Evolutionary conservation across 2,329 filamentous ascomycete species (phyloP).

Genomic region (Magnaporthiopsis incrustans): DNA sequence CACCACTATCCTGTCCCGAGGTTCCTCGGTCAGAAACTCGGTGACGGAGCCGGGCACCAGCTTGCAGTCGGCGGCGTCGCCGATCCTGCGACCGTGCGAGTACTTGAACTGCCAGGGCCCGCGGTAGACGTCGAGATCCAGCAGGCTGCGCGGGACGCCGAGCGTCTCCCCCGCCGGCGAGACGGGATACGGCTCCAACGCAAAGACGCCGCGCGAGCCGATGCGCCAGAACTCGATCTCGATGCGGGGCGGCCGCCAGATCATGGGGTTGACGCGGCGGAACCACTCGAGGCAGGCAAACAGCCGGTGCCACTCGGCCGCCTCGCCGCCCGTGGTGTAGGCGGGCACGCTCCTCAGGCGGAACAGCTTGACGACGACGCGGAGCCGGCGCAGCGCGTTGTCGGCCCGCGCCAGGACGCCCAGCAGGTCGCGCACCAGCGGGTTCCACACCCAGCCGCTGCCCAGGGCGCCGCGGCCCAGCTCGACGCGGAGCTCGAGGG

Average conservation of each 20-base stretch:
- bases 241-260: slow-evolving; percentile 5
- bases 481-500: slow-evolving; percentile 23
- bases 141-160: neutral
- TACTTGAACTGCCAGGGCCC: neutral
- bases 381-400: slow-evolving; percentile 20
- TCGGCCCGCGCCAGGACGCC: slow-evolving; percentile 16
- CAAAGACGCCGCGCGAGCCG: neutral
- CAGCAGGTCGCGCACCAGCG: slow-evolving; percentile 19
- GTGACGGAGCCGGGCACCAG: slow-evolving; percentile 6
- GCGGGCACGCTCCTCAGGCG: slow-evolving; percentile 7
- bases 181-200: too few relatives aligned
- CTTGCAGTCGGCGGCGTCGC: neutral
- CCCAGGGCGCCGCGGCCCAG: slow-evolving; percentile 20
- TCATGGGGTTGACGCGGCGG: neutral
- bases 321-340: slow-evolving; percentile 4
- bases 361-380: slow-evolving; percentile 23
- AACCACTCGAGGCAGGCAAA: slow-evolving; percentile 6
- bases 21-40: neutral
- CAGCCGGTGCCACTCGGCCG: neutral
- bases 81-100: neutral
- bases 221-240: slow-evolving; percentile 7
- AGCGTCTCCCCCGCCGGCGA: neutral
- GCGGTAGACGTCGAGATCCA: neutral
- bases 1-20: neutral
- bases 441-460: slow-evolving; percentile 21